These are phyloP conservation scores for Aspergillus fischeri DNA, from an alignment of 2,329 filamentous ascomycete genomes.

Conservation along the genomic window DNA sequence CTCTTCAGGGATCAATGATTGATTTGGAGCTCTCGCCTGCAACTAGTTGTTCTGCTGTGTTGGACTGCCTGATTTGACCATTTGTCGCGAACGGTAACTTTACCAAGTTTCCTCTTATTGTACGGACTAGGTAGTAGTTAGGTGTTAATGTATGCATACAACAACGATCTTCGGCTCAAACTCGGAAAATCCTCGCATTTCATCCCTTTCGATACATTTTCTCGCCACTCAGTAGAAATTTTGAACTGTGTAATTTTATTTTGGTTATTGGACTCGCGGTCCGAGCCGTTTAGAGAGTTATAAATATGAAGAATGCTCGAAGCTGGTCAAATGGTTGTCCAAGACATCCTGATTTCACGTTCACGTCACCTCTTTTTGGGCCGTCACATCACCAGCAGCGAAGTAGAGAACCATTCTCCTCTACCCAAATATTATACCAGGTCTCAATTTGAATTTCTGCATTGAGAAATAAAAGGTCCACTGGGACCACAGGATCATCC, in stretches of 20 bases:
- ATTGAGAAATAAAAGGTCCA: not conserved
- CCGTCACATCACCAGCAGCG: not conserved
- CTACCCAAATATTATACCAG: not conserved
- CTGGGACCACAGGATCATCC: not conserved
- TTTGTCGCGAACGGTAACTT: not conserved
- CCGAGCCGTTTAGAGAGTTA: not conserved
- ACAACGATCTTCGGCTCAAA: not conserved
- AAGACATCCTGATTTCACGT: not conserved
- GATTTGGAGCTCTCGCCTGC: not conserved
- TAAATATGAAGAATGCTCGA: not conserved
- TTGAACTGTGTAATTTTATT: not conserved
- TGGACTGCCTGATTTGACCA: not conserved
- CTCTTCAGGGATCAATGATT: not conserved
- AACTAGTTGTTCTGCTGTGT: not conserved
- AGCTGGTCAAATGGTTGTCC: not conserved
- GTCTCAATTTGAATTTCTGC: not conserved
- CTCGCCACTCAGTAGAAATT: not conserved
- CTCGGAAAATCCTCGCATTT: not conserved
- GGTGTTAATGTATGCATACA: not conserved
- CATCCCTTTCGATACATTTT: not conserved
- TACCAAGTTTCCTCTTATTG: not conserved
- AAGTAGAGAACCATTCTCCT: not conserved
- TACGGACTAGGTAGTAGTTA: not conserved
- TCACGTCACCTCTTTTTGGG: not conserved
- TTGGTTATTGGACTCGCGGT: not conserved